These are phyloP conservation scores for Diatrype stigma DNA, from an alignment of 2,329 filamentous ascomycete genomes.

Conservation along the genomic window DNA sequence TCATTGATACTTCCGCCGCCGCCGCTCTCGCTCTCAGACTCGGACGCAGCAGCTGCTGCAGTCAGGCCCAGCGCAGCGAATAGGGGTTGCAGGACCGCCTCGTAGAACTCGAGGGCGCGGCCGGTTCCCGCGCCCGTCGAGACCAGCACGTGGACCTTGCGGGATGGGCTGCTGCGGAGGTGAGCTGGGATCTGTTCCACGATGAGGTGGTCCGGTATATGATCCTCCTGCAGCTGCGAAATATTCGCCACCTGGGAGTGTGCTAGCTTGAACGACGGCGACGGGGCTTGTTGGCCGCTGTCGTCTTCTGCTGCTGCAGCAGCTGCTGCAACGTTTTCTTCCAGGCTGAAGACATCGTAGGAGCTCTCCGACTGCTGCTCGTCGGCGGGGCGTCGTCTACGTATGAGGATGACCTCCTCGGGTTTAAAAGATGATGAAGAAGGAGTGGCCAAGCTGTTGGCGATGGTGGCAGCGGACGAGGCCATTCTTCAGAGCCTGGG, in stretches of 20 bases:
- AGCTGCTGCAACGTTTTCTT: too few species aligned
- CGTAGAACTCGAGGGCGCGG: conserved; percentile 52
- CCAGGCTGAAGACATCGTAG: conserved; percentile 36
- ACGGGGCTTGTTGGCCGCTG: too few species aligned
- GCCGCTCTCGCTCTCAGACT: too few species aligned
- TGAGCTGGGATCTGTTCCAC: conserved; percentile 36
- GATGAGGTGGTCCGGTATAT: conserved; percentile 32
- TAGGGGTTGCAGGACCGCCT: conserved; percentile 51
- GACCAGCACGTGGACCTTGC: conserved; percentile 59
- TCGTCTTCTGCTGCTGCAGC: conserved; percentile 21
- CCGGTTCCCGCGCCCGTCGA: conserved; percentile 64
- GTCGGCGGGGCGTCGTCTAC: conserved; percentile 10
- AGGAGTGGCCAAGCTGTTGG: too few species aligned
- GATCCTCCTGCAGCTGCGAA: too few species aligned
- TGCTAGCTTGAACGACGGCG: conserved; percentile 21
- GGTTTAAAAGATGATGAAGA: conserved; percentile 21
- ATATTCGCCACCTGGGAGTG: conserved; percentile 29
- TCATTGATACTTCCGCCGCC: conserved; percentile 2
- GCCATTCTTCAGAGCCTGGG: too few species aligned
- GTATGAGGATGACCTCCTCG: conserved; percentile 29
- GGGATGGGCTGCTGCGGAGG: conserved; percentile 16
- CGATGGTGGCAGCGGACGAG: too few species aligned
- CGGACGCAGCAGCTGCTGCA: conserved; percentile 15
- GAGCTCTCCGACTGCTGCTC: conserved; percentile 1
- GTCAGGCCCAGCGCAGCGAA: conserved; percentile 42